Conservation (phyloP, 2,329 filamentous ascomycete genomes). For the Neocatenulostroma microsporum region DNA sequence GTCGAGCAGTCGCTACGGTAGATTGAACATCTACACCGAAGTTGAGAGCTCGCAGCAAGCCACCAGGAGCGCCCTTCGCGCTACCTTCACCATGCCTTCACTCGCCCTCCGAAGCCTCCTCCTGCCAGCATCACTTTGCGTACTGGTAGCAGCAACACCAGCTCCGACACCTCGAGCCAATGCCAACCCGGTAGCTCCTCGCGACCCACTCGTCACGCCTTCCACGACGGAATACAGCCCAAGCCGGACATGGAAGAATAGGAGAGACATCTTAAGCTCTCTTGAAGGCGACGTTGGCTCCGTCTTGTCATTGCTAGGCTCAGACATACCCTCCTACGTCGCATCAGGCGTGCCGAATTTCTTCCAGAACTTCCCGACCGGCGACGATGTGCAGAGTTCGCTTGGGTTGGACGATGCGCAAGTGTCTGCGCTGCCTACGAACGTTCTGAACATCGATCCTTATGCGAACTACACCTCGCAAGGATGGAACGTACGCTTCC, state of each 20-base stretch:
- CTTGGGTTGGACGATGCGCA: slow-evolving; percentile 53
- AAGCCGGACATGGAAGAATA: slow-evolving; percentile 34
- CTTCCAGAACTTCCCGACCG: slow-evolving; percentile 58
- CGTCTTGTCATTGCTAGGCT: slow-evolving; percentile 44
- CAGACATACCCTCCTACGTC: slow-evolving; percentile 52
- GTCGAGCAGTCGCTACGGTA: too few species aligned
- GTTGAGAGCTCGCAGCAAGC: too few species aligned
- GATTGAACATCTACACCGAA: too few species aligned
- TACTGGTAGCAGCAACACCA: slow-evolving; percentile 20
- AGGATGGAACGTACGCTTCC: slow-evolving; percentile 38
- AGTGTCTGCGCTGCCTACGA: slow-evolving; percentile 56
- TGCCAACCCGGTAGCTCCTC: slow-evolving; percentile 14
- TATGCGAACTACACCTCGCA: slow-evolving; percentile 34
- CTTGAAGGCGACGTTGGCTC: slow-evolving; percentile 37
- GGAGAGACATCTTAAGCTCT: slow-evolving; percentile 46
- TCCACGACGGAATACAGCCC: slow-evolving; percentile 37
- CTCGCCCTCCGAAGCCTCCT: slow-evolving; percentile 16
- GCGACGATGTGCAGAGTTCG: slow-evolving; percentile 50
- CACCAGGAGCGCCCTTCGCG: too few species aligned
- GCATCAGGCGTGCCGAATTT: slow-evolving; percentile 58
- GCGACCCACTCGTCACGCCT: slow-evolving; percentile 43
- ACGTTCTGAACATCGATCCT: slow-evolving; percentile 61
- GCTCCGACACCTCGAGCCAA: slow-evolving; percentile 10
- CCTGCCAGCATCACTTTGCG: slow-evolving; percentile 19
- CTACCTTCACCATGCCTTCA: neutral